A percentile compares a stretch with the other conserved stretches of the same genome.
Conservation (phyloP, 2,329 filamentous ascomycete genomes). For the Alternaria burnsii region DNA sequence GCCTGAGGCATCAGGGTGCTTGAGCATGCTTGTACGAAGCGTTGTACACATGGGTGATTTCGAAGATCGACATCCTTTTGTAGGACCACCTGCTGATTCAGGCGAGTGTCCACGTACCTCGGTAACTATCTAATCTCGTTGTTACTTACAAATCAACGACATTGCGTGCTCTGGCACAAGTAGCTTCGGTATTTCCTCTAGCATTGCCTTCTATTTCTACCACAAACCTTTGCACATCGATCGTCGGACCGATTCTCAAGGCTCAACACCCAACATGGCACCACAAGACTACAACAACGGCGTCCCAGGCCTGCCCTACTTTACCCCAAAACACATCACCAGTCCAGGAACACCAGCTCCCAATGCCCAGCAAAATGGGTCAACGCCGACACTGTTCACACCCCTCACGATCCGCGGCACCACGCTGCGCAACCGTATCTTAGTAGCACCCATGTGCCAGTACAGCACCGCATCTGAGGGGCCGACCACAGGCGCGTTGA, state of each 20-base stretch:
- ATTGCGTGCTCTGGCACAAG: conserved; percentile 5
- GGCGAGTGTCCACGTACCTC: conserved; percentile 18
- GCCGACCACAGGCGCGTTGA: conserved; percentile 46
- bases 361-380: conserved; percentile 11
- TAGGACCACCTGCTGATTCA: neutral
- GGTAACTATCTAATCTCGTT: conserved; percentile 9
- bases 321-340: conserved; percentile 55
- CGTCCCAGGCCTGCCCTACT: conserved; percentile 51
- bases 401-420: conserved; percentile 48
- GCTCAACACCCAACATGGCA: conserved; percentile 28
- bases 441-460: conserved; percentile 53
- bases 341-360: conserved; percentile 50
- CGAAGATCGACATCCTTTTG: neutral
- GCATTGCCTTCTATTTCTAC: neutral
- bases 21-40: neutral
- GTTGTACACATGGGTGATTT: neutral
- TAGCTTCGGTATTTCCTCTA: neutral
- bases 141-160: conserved; percentile 26
- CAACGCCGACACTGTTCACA: conserved; percentile 45
- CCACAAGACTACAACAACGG: conserved; percentile 39
- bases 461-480: conserved; percentile 46
- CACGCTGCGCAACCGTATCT: conserved; percentile 49
- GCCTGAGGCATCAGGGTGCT: neutral
- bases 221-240: neutral
- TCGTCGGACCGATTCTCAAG: neutral